These are phyloP conservation scores for Ilyonectria destructans DNA, from an alignment of 2,329 filamentous ascomycete species.

Conservation along the genomic window DNA sequence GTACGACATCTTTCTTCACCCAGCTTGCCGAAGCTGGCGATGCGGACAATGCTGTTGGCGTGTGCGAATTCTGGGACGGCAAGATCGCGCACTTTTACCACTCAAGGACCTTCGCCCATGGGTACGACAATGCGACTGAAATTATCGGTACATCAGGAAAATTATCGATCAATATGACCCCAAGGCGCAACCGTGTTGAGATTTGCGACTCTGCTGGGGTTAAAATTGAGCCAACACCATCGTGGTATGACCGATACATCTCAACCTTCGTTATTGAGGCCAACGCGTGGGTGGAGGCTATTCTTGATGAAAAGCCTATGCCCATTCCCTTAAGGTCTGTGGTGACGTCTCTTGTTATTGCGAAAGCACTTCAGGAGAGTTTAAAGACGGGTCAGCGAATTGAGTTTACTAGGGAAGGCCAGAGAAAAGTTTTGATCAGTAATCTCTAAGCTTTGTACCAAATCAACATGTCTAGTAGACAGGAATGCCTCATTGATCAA, in stretches of 20 bases:
- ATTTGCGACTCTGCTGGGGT: neutral
- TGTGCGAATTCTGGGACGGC: slow-evolving; percentile 15
- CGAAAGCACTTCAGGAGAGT: neutral
- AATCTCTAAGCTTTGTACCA: too few relatives aligned
- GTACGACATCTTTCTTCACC: neutral
- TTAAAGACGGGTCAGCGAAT: neutral
- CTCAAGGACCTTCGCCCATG: neutral
- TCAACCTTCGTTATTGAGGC: neutral
- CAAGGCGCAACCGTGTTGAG: neutral
- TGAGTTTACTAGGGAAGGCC: neutral
- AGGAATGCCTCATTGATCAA: neutral
- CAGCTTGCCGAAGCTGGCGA: neutral
- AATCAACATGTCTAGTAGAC: neutral
- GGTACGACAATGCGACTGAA: slow-evolving; percentile 6
- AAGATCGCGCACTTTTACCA: slow-evolving; percentile 17
- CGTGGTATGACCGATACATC: slow-evolving; percentile 2
- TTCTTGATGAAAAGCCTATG: neutral
- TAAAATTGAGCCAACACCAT: neutral
- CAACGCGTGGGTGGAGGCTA: neutral
- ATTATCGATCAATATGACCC: neutral
- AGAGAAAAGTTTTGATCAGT: neutral
- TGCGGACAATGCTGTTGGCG: slow-evolving; percentile 6
- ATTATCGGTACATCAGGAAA: slow-evolving; percentile 3
- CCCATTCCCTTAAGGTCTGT: neutral
- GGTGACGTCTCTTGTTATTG: neutral